Base-by-base conservation (phyloP, 1,139 yeast genomes). In the Nakaseomyces delphensis region DNA sequence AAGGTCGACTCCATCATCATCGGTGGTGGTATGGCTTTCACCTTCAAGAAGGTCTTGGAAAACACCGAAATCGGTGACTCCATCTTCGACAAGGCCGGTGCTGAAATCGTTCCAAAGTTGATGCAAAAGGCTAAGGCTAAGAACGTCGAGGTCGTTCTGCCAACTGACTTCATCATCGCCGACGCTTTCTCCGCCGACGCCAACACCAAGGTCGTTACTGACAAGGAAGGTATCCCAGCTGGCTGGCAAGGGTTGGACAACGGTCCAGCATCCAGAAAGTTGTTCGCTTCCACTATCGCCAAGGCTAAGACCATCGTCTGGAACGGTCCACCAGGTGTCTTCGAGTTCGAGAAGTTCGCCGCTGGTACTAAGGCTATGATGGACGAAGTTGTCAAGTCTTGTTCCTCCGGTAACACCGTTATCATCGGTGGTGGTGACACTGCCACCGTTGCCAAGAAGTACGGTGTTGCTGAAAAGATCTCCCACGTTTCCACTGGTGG, bases 311-410 rank as follows among this genome's bases (percentile, higher is more conserved):
- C 97, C 62, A 89, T 89, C 62, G 89, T 89, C 63, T 89, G 97
- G 97, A 89, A 89, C 74, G 97, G 97, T 66, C 97, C 97, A 51
- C 96, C 97, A 68, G 97, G 97, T 76, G 97, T 89, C 60, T 89
- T 89, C 65, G 97, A 89, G 74, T 87, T 89, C 63, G 95, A 85
- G 53, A 76, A 76, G 62, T 89, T 89, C 65, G 81, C 96, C 55
- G 69, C 69, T 48, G 96, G 96, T 71, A 89, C 97, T 64, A 83
- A 86, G 74, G 68, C 85, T 48, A 71, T 87, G 69, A 77, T 89
- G 61, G 93, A 81, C 54, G 95, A 91, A 56, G 80, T 81, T 61
- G 94, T 86, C 57, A 73, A 76, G 65, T 83, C 95, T 51, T 85
- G 89, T 59, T 79, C 77, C 67, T 76, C 76, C 49, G 96, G 95